Percentiles rank a stretch among this genome's conserved stretches.
These are phyloP conservation scores for Ascocoryne sarcoides DNA, from an alignment of 2,329 filamentous ascomycete genomes.

Conservation along the genomic window DNA sequence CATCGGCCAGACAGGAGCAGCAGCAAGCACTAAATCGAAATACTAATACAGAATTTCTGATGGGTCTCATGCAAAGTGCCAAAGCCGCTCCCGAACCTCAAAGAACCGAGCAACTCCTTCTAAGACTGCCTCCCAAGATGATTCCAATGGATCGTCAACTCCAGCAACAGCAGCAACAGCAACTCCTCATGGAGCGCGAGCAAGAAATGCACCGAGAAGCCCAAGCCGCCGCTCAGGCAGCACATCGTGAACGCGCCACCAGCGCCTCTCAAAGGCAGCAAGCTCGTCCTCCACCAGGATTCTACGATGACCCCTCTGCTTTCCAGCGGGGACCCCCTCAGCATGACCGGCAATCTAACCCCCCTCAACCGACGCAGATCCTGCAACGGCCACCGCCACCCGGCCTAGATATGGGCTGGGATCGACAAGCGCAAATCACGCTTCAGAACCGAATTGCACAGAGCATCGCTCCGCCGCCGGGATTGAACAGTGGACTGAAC, in stretches of 20 bases:
- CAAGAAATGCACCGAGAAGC: slow-evolving; percentile 25
- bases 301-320: slow-evolving; percentile 24
- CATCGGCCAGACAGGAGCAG: slow-evolving; percentile 37
- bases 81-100: slow-evolving; percentile 42
- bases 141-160: slow-evolving; percentile 27
- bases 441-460: slow-evolving; percentile 24
- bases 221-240: slow-evolving; percentile 1
- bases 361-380: slow-evolving; percentile 53
- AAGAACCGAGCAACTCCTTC: slow-evolving; percentile 43
- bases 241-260: slow-evolving; percentile 24
- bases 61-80: slow-evolving; percentile 65
- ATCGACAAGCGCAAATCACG: slow-evolving; percentile 21
- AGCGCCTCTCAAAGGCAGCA: slow-evolving; percentile 32
- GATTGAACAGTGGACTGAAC: slow-evolving; percentile 36
- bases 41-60: slow-evolving; percentile 71
- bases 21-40: slow-evolving; percentile 37
- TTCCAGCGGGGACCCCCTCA: slow-evolving; percentile 22
- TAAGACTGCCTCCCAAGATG: slow-evolving; percentile 33
- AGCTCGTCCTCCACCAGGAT: slow-evolving; percentile 28
- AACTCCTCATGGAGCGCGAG: slow-evolving; percentile 37
- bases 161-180: slow-evolving; percentile 41
- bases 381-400: slow-evolving; percentile 54
- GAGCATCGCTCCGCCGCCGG: slow-evolving; percentile 54
- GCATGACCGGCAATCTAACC: slow-evolving; percentile 25
- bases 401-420: slow-evolving; percentile 47